phyloP scores from a whole-genome alignment of 2,329 filamentous ascomycete species.

The Alternaria arborescens region DNA sequence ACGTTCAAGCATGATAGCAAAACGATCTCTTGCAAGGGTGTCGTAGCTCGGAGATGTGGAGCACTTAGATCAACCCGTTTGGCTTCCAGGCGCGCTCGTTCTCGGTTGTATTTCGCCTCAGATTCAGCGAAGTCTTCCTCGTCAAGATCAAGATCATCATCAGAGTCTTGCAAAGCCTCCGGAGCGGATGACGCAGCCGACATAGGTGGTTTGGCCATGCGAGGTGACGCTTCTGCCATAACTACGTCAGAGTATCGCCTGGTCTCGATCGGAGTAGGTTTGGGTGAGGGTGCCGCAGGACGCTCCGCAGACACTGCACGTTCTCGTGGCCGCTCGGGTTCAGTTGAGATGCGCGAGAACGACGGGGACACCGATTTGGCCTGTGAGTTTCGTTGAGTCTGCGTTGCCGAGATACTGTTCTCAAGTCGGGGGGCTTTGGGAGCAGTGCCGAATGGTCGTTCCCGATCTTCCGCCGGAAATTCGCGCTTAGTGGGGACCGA shows the following conservation, averaged over 20 bases:
- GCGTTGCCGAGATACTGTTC: slow-evolving; percentile 24
- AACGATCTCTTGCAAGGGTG: slow-evolving; percentile 55
- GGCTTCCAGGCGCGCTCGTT: slow-evolving; percentile 55
- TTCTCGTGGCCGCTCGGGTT: slow-evolving; percentile 28
- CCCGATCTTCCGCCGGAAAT: slow-evolving; percentile 54
- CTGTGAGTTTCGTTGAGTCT: slow-evolving; percentile 30
- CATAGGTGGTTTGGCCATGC: slow-evolving; percentile 35
- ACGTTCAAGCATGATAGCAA: slow-evolving; percentile 51
- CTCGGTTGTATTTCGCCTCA: slow-evolving; percentile 57
- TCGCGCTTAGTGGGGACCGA: slow-evolving; percentile 58
- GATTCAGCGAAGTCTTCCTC: slow-evolving; percentile 57
- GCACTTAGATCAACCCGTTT: slow-evolving; percentile 55
- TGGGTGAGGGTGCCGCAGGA: slow-evolving; percentile 32
- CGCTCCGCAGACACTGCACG: slow-evolving; percentile 35
- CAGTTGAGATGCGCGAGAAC: slow-evolving; percentile 25
- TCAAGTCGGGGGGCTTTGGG: slow-evolving; percentile 49
- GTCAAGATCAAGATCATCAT: slow-evolving; percentile 58
- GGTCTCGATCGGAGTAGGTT: slow-evolving; percentile 39
- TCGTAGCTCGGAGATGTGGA: slow-evolving; percentile 53
- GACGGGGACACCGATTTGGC: slow-evolving; percentile 37
- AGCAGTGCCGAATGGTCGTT: slow-evolving; percentile 41
- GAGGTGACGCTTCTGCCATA: slow-evolving; percentile 47
- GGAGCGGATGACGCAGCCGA: slow-evolving; percentile 45
- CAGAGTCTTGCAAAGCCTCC: slow-evolving; percentile 51
- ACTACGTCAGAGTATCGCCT: slow-evolving; percentile 47